phyloP scores from a whole-genome alignment of 495 filamentous ascomycete genomes.

The Aspergillus affinis region DNA sequence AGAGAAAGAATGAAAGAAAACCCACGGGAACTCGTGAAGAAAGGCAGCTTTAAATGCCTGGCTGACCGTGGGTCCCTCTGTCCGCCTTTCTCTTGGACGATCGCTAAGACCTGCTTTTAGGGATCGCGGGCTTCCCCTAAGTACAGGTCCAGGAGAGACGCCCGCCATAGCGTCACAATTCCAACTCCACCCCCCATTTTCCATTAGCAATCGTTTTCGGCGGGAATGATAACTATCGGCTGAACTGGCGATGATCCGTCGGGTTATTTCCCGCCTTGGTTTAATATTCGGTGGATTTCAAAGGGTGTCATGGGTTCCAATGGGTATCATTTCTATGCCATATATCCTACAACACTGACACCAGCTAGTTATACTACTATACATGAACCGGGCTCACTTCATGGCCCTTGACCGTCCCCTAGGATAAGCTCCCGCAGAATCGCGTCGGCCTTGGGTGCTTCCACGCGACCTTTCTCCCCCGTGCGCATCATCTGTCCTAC shows the following conservation, averaged over 20 bases:
- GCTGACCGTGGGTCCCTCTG: slow-evolving; percentile 11
- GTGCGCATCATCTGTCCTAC: slow-evolving; percentile 87
- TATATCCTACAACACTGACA: not conserved
- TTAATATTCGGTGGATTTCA: not conserved
- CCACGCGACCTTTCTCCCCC: slow-evolving; percentile 73
- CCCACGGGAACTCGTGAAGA: not conserved
- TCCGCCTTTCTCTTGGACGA: slow-evolving; percentile 20
- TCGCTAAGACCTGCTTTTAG: slow-evolving; percentile 55
- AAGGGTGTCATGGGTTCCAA: not conserved
- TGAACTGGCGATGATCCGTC: not conserved
- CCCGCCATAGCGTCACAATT: slow-evolving; percentile 31
- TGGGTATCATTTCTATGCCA: slow-evolving; percentile 10
- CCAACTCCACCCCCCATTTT: slow-evolving; percentile 19
- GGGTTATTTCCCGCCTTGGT: not conserved
- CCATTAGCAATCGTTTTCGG: slow-evolving; percentile 25
- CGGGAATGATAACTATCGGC: not conserved
- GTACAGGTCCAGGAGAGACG: slow-evolving; percentile 52
- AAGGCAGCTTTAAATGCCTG: not conserved
- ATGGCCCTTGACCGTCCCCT: slow-evolving; percentile 11
- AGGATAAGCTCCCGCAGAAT: slow-evolving; percentile 59
- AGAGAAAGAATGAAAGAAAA: slow-evolving; percentile 6
- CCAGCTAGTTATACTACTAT: slow-evolving; percentile 9
- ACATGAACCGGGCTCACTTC: slow-evolving; percentile 10
- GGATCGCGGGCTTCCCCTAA: slow-evolving; percentile 49
- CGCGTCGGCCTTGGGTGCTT: slow-evolving; percentile 69